Evolutionary conservation across 2,329 filamentous ascomycete genomes (phyloP), one percentile per base, ranked within the genome.

Genomic region (Zasmidium citrigriseum): DNA sequence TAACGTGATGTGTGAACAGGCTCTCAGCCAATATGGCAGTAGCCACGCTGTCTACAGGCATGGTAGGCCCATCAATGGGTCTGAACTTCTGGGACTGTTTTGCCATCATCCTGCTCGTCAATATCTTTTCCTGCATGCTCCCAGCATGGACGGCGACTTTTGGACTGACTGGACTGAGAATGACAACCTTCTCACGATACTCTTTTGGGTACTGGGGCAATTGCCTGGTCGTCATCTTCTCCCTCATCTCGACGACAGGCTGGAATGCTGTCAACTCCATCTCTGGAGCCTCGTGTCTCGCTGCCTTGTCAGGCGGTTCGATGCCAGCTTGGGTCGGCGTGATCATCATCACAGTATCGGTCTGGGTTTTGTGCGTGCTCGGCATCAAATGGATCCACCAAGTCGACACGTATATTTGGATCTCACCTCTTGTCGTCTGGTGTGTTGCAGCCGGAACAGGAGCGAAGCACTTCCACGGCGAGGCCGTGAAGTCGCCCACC

Each of bases 131-230:
- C 5, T 60, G 57, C 49, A 46, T 60, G 51, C 21, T 54, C 2
- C 57, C 60, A 18, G 60, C 57, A 11, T 60, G 54, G 57, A 55
- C 51, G 5, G 57, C 54, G 11, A 53, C 58, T 14, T 60, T 63
- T 41, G 60, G 58, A 4, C 24, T 63, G 29, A 60, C 57, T 2
- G 57, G 60, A 18, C 51, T 60, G 20, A 27, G 60, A 12, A 63
- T 60, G 60, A 63, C 57, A 9, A 63, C 60, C 14, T 63, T 63
- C 44, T 48, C 46, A 10, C 38, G 58, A 11, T 60, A 57, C 44
- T 60, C 60, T 4, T 61, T 61, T 52, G 55, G 58, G 1, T 61
- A 61, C 50, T 61, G 55, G 58, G 55, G 55, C 34, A 58, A 61
- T 25, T 46, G 34, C 9, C 38, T 61, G 10, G 51, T 54, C 9